Evolutionary conservation across 345 rosid species (phyloP).

Genomic region (Salix caprea): DNA sequence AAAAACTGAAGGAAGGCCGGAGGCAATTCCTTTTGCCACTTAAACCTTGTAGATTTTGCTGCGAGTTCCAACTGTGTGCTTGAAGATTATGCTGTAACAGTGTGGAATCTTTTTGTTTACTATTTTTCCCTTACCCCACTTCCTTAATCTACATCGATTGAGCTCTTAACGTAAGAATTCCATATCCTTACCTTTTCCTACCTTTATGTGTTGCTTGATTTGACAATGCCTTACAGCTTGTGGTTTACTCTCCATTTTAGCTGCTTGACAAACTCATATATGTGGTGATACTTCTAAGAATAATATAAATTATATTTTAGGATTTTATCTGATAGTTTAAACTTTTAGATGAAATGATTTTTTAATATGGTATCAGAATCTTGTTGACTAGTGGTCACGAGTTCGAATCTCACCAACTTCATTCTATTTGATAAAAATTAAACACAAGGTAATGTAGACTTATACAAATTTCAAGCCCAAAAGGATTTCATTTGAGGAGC

Average conservation of each 20-base stretch:
- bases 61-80: background rate
- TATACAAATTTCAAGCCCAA: accelerated
- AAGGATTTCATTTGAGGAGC: no score
- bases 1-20: background rate
- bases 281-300: no score
- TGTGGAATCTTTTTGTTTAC: background rate
- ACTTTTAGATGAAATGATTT: accelerated
- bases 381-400: no score
- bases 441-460: accelerated
- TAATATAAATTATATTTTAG: no score
- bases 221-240: background rate
- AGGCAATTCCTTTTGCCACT: background rate
- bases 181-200: background rate
- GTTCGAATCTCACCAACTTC: no score
- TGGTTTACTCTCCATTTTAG: slow-evolving; percentile 7
- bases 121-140: background rate
- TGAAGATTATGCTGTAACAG: background rate
- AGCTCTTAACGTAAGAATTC: background rate
- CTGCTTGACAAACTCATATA: background rate
- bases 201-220: background rate
- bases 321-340: no score
- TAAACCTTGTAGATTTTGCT: background rate
- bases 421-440: no score
- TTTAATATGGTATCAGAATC: no score
- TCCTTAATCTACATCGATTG: background rate